A percentile compares a stretch with the other conserved stretches of the same genome.
These are phyloP conservation scores for Trametes polyzona DNA, from an alignment of 1,284 basidiomycete genomes.

Conservation along the genomic window DNA sequence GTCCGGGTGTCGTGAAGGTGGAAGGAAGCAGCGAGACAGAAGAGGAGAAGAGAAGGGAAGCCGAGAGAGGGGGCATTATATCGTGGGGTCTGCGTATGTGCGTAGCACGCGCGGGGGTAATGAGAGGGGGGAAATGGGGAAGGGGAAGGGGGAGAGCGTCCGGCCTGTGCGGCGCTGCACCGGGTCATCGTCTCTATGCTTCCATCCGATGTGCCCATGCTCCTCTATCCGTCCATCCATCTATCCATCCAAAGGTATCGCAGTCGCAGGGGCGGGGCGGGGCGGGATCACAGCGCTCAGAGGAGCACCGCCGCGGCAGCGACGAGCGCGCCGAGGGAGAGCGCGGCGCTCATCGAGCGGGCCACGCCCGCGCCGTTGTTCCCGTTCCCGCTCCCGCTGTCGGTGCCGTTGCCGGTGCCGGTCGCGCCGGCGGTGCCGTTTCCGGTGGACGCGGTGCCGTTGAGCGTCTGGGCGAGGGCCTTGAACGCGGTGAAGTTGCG, in stretches of 20 bases:
- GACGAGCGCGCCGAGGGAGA: slow-evolving; percentile 20
- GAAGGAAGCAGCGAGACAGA: background rate
- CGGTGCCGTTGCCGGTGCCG: background rate
- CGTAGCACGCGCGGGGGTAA: background rate
- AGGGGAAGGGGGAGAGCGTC: slow-evolving; percentile 4
- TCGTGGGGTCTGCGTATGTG: background rate
- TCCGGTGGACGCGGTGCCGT: slow-evolving; percentile 34
- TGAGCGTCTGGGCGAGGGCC: slow-evolving; percentile 38
- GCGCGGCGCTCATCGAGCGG: slow-evolving; percentile 8
- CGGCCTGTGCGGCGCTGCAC: background rate
- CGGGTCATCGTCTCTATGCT: slow-evolving; percentile 1
- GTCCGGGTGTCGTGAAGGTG: slow-evolving; percentile 19
- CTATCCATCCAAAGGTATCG: background rate
- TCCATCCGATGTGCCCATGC: background rate
- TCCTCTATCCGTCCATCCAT: background rate
- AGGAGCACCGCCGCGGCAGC: slow-evolving; percentile 25
- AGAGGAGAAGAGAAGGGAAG: background rate
- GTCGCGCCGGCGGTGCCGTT: background rate
- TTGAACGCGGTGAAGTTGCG: slow-evolving; percentile 49
- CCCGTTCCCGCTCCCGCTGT: background rate
- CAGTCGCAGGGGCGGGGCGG: no score
- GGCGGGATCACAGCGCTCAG: no score
- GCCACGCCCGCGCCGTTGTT: slow-evolving; percentile 10
- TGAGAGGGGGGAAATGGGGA: background rate
- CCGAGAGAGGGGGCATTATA: slow-evolving; percentile 20